Conservation (phyloP, 495 filamentous ascomycete genomes). For the Penicillium simplicissimum region DNA sequence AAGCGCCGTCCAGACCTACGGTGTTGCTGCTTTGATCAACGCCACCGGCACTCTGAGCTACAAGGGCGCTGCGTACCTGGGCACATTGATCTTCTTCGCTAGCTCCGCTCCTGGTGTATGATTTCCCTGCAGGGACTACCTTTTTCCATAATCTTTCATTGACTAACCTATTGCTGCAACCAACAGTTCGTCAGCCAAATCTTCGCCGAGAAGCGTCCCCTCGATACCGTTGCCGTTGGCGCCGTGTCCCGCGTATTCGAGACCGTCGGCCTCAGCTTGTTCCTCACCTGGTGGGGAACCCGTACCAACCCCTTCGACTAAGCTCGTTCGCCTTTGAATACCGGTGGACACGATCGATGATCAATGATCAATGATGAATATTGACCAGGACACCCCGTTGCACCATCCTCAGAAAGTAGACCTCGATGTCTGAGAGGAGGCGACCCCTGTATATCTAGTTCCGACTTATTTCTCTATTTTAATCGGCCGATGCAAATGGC, state of each 20-base stretch:
- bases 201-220: slow-evolving; percentile 84
- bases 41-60: slow-evolving; percentile 91
- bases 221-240: slow-evolving; percentile 86
- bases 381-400: background rate
- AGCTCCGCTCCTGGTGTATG: slow-evolving; percentile 84
- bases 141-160: background rate
- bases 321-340: background rate
- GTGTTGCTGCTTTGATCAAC: slow-evolving; percentile 92
- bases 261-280: slow-evolving; percentile 86
- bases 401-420: background rate
- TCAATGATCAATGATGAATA: background rate
- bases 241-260: slow-evolving; percentile 82
- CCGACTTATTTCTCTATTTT: background rate
- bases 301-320: slow-evolving; percentile 81
- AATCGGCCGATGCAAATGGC: slow-evolving; percentile 5
- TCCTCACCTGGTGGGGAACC: slow-evolving; percentile 97
- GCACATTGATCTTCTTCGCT: slow-evolving; percentile 86
- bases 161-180: slow-evolving; percentile 2
- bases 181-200: slow-evolving; percentile 79
- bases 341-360: background rate
- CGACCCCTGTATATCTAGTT: slow-evolving; percentile 9
- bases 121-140: slow-evolving; percentile 15
- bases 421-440: background rate
- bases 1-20: slow-evolving; percentile 88
- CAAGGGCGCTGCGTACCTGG: slow-evolving; percentile 95